Conservation (phyloP, 75 land plant species). For the Cunninghamia lanceolata region DNA sequence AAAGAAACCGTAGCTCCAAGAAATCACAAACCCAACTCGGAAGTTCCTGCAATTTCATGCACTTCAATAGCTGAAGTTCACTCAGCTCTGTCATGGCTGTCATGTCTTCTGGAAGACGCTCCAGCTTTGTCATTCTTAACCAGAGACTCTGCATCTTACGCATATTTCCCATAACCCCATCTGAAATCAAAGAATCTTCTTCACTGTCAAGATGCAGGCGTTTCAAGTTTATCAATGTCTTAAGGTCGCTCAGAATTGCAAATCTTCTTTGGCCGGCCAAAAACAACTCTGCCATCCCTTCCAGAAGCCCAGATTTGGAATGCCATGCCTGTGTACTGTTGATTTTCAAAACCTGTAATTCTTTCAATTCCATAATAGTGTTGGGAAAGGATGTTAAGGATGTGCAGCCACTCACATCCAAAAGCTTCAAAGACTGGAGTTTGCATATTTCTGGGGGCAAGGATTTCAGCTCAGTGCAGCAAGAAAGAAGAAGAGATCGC, state of each 20-base stretch:
- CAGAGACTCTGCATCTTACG: not conserved
- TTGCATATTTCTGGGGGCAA: not conserved
- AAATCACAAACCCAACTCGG: not conserved
- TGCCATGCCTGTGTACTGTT: not conserved
- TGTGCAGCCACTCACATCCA: not conserved
- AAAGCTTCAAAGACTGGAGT: not conserved
- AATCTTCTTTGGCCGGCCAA: not conserved
- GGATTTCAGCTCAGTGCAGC: not conserved
- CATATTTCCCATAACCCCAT: not conserved
- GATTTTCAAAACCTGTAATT: not conserved
- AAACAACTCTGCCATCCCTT: not conserved
- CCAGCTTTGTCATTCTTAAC: not conserved
- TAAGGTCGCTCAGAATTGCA: not conserved
- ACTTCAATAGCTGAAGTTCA: not conserved
- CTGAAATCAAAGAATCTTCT: not conserved
- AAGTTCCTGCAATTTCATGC: not conserved
- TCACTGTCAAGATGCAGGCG: not conserved
- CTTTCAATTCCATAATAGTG: not conserved
- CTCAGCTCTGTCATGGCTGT: not conserved
- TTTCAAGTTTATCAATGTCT: not conserved
- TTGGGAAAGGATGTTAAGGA: not conserved
- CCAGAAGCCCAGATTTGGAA: not conserved
- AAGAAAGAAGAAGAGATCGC: slow-evolving; percentile 1
- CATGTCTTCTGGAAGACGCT: slow-evolving; percentile 4
- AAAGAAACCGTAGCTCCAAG: not conserved